These are phyloP conservation scores for Aspergillus heteromorphus DNA, from an alignment of 495 filamentous ascomycete genomes.

Conservation along the genomic window DNA sequence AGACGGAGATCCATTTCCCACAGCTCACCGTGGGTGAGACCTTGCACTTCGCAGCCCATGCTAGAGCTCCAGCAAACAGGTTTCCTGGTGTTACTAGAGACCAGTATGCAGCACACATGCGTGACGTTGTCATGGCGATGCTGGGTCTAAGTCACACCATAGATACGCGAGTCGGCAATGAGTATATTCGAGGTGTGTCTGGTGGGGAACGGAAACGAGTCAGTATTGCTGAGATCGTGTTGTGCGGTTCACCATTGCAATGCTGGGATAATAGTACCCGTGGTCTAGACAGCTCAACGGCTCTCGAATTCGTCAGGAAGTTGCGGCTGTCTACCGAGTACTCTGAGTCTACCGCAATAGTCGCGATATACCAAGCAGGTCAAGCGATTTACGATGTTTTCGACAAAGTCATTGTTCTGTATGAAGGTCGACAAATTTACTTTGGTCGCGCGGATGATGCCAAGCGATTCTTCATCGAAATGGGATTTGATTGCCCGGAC, in stretches of 20 bases:
- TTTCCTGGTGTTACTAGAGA: conserved; percentile 53
- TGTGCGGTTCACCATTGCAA: conserved; percentile 62
- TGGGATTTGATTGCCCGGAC: conserved; percentile 70
- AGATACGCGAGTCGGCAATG: conserved; percentile 75
- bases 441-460: conserved; percentile 61
- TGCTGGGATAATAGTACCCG: conserved; percentile 80
- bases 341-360: conserved; percentile 57
- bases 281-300: conserved; percentile 74
- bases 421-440: conserved; percentile 80
- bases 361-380: conserved; percentile 83
- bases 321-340: conserved; percentile 62
- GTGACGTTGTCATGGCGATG: conserved; percentile 75
- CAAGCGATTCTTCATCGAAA: conserved; percentile 62
- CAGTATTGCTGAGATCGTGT: conserved; percentile 66
- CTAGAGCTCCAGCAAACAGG: conserved; percentile 59
- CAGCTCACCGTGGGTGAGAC: conserved; percentile 75
- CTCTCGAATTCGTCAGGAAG: conserved; percentile 72
- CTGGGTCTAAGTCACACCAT: conserved; percentile 71
- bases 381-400: conserved; percentile 73
- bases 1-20: conserved; percentile 80
- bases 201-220: conserved; percentile 83
- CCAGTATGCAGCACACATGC: conserved; percentile 58
- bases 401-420: conserved; percentile 72
- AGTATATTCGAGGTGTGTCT: conserved; percentile 71
- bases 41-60: conserved; percentile 67